phyloP scores from a whole-genome alignment of 2,329 filamentous ascomycete genomes.

The Sclerotinia glacialis region DNA sequence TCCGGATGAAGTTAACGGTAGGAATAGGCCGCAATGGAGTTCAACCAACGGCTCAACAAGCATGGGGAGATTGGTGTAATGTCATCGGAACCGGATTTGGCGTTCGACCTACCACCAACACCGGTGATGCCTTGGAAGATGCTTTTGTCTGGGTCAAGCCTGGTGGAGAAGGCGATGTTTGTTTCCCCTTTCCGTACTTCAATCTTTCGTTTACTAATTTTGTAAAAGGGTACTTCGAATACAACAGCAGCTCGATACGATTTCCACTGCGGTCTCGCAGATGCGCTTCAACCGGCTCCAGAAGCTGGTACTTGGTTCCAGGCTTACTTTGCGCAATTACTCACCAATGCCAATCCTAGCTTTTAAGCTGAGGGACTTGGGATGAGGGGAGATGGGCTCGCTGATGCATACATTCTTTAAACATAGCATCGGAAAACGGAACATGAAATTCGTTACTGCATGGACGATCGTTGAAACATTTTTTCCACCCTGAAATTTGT shows the following conservation, averaged over 20 bases:
- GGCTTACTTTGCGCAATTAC: constrained; percentile 56
- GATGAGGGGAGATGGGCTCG: not conserved
- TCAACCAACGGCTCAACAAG: constrained; percentile 53
- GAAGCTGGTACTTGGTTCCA: constrained; percentile 65
- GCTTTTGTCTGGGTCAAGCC: constrained; percentile 72
- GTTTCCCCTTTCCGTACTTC: not conserved
- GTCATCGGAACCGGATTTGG: constrained; percentile 62
- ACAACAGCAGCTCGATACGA: constrained; percentile 48
- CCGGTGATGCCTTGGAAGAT: constrained; percentile 57
- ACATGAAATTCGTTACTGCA: not conserved
- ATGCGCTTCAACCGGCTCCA: constrained; percentile 61
- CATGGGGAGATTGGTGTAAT: constrained; percentile 69
- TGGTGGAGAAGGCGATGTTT: constrained; percentile 49
- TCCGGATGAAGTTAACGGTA: constrained; percentile 10
- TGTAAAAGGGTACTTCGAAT: constrained; percentile 41
- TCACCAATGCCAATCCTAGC: constrained; percentile 55
- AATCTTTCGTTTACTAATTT: not conserved
- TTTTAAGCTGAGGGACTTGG: constrained; percentile 40
- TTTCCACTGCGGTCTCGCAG: constrained; percentile 48
- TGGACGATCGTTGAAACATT: not conserved
- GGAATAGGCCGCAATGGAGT: constrained; percentile 56
- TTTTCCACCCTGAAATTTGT: not conserved
- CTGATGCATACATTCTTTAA: constrained; percentile 2
- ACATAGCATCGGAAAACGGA: not conserved
- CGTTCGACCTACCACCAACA: constrained; percentile 59